Evolutionary conservation across 1,284 basidiomycete species (phyloP).

Genomic region (Leccinum pachyderme): DNA sequence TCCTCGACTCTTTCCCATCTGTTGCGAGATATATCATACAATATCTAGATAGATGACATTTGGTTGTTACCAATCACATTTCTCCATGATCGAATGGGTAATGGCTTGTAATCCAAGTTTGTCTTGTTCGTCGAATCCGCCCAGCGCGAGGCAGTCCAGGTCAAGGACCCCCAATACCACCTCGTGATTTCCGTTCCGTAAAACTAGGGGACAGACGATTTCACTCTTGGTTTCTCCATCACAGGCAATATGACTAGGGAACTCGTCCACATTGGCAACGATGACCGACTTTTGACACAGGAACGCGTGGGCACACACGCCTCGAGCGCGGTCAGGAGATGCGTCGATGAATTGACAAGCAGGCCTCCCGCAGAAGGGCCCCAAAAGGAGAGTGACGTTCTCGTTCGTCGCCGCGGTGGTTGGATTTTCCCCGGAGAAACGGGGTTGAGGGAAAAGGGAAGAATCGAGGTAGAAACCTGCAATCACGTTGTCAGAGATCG

Average conservation of each 20-base stretch:
- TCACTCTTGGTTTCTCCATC: conserved; percentile 86
- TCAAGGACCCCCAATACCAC: conserved; percentile 76
- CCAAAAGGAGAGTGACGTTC: conserved; percentile 54
- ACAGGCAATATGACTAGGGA: conserved; percentile 89
- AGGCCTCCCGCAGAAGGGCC: conserved; percentile 86
- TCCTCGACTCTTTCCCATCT: neutral
- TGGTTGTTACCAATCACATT: conserved; percentile 55
- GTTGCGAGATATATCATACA: neutral
- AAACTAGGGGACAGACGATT: conserved; percentile 75
- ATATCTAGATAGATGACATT: conserved; percentile 7
- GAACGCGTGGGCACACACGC: conserved; percentile 83
- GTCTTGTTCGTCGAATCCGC: conserved; percentile 77
- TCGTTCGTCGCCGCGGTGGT: conserved; percentile 11
- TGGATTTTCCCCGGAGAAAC: conserved; percentile 20
- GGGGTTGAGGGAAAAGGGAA: conserved; percentile 56
- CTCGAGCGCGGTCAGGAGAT: conserved; percentile 53
- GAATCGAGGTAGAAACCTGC: conserved; percentile 82
- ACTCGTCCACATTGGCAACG: conserved; percentile 71
- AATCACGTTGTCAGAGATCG: conserved; percentile 13
- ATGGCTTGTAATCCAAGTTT: conserved; percentile 70
- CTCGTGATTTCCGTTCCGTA: conserved; percentile 34
- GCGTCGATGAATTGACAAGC: conserved; percentile 81
- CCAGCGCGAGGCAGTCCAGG: conserved; percentile 74
- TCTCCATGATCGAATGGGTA: conserved; percentile 54
- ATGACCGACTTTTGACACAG: conserved; percentile 53